A percentile compares a stretch with the other conserved stretches of the same genome.
These are phyloP conservation scores for Amphibolis antarctica DNA, from an alignment of 106 monocot species.

Conservation along the genomic window DNA sequence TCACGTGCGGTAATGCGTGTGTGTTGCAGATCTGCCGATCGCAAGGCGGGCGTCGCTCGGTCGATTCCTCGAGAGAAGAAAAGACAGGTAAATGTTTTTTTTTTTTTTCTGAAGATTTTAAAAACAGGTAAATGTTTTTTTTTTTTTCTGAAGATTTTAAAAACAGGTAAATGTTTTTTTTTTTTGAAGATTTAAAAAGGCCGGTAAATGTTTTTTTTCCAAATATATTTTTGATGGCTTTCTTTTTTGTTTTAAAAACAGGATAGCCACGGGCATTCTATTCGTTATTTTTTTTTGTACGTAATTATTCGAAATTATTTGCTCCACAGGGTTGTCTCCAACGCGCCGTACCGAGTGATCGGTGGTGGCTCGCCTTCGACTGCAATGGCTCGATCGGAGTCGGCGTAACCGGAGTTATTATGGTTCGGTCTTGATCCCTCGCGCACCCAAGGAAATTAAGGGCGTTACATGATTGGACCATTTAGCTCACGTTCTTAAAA, in stretches of 20 bases:
- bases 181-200: no score
- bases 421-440: no score
- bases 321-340: neutral
- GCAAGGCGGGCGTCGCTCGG: conserved; percentile 46
- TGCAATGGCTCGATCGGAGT: neutral
- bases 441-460: no score
- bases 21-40: conserved; percentile 13
- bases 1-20: neutral
- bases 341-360: conserved; percentile 2
- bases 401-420: no score
- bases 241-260: no score
- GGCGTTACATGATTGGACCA: no score
- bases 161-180: conserved; percentile 3
- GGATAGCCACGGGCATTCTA: no score
- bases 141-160: no score
- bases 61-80: conserved; percentile 44
- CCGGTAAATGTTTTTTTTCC: neutral
- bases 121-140: conserved; percentile 6
- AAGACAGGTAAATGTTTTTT: conserved; percentile 1
- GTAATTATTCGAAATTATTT: neutral
- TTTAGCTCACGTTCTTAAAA: no score
- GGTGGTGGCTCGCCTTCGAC: neutral
- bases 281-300: neutral
- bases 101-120: no score
- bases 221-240: neutral